These are phyloP conservation scores for Cyclospora cayetanensis DNA, from an alignment of 169 alveolate species.

Conservation along the genomic window DNA sequence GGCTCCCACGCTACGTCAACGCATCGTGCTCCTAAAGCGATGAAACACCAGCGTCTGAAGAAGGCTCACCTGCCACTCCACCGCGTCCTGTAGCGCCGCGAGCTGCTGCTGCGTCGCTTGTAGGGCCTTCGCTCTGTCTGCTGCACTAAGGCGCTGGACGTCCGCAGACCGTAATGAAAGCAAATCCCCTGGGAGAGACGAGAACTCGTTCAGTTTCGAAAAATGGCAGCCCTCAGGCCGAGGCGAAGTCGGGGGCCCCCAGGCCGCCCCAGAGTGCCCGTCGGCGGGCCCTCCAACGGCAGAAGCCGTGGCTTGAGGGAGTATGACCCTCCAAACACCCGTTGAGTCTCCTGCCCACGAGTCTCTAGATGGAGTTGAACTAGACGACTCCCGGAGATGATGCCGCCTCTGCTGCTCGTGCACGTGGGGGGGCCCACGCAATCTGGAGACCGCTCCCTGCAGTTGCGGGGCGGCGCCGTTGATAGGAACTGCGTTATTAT, in stretches of 20 bases:
- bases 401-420: conserved; percentile 33
- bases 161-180: not conserved
- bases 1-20: no score
- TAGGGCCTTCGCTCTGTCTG: conserved; percentile 53
- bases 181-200: conserved; percentile 13
- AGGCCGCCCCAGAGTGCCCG: conserved; percentile 21
- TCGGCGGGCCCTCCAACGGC: conserved; percentile 16
- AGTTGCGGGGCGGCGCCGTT: no score
- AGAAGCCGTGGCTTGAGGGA: conserved; percentile 18
- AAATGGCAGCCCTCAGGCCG: conserved; percentile 29
- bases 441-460: no score
- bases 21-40: no score
- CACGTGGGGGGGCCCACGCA: no score
- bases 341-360: conserved; percentile 62
- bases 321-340: conserved; percentile 48
- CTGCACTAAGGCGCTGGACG: conserved; percentile 50
- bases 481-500: no score
- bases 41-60: no score
- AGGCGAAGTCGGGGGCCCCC: conserved; percentile 32
- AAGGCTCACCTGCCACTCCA: conserved; percentile 60
- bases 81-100: conserved; percentile 54
- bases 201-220: conserved; percentile 1
- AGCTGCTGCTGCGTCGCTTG: conserved; percentile 48
- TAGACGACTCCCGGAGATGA: conserved; percentile 32
- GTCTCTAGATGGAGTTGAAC: conserved; percentile 27